These are phyloP conservation scores for Proliferodiscus dingleyae DNA, from an alignment of 2,329 filamentous ascomycete genomes.

Conservation along the genomic window DNA sequence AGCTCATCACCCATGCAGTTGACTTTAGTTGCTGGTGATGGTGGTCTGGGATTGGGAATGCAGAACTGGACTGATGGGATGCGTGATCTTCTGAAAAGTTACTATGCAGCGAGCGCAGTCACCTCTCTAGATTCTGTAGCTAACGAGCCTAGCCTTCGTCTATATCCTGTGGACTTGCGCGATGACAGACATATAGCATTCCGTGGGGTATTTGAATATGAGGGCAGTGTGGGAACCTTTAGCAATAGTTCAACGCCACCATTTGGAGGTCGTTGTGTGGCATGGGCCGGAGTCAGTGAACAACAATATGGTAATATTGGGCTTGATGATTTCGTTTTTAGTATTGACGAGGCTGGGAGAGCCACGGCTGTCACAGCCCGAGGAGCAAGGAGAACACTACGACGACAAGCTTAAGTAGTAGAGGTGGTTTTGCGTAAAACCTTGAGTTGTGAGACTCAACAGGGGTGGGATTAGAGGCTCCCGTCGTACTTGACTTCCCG, in stretches of 20 bases:
- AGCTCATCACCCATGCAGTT: constrained; percentile 13
- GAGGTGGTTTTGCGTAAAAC: too few species aligned
- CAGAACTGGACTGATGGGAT: constrained; percentile 11
- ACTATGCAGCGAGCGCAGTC: background rate
- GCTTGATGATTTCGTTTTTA: constrained; percentile 5
- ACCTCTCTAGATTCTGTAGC: too few species aligned
- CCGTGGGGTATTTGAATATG: too few species aligned
- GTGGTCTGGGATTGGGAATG: constrained; percentile 6
- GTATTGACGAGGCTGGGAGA: constrained; percentile 6
- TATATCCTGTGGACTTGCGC: constrained; percentile 1
- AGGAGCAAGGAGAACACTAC: too few species aligned
- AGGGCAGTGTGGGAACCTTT: background rate
- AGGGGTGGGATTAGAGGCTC: too few species aligned
- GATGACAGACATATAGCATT: too few species aligned
- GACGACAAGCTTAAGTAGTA: too few species aligned
- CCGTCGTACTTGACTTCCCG: too few species aligned
- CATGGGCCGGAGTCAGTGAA: constrained; percentile 1
- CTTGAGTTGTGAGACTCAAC: too few species aligned
- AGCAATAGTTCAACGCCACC: background rate
- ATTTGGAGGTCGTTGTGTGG: background rate
- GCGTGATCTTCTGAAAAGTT: background rate
- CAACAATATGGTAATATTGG: constrained; percentile 30
- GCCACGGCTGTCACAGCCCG: background rate
- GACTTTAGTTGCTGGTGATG: background rate
- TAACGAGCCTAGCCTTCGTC: background rate